phyloP scores from a whole-genome alignment of 352 stramenopile genomes.

The Phytopythium oedochilum region DNA sequence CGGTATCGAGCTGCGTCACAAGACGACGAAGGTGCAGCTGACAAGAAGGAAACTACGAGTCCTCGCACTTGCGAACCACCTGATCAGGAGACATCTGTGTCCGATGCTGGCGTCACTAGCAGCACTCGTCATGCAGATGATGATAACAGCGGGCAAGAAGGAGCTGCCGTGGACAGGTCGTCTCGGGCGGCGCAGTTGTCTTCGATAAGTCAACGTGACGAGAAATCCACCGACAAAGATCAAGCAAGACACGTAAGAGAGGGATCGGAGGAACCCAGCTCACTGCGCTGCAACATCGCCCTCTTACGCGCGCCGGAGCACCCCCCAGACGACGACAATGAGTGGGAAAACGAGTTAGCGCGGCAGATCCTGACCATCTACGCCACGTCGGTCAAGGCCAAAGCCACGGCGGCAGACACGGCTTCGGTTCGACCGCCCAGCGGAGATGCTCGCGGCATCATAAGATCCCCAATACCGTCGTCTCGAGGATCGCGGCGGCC shows the following conservation, averaged over 20 bases:
- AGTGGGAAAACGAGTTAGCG: constrained; percentile 90
- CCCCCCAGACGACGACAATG: constrained; percentile 54
- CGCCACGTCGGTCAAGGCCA: constrained; percentile 62
- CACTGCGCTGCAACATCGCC: constrained; percentile 34
- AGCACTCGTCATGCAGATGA: no score
- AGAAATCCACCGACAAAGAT: no score
- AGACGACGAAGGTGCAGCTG: neutral
- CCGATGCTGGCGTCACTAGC: no score
- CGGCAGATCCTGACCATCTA: constrained; percentile 89
- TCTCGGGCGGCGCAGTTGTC: no score
- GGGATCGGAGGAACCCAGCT: neutral
- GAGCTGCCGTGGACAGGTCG: no score
- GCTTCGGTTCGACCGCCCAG: neutral
- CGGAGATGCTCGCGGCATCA: neutral
- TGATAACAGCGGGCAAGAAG: no score
- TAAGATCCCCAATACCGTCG: neutral
- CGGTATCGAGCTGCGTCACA: neutral
- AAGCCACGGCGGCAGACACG: constrained; percentile 15
- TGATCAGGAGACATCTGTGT: no score
- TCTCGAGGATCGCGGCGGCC: neutral
- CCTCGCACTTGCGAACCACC: neutral
- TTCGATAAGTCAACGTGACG: no score
- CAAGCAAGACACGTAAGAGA: neutral
- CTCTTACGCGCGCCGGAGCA: constrained; percentile 44
- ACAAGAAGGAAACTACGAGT: neutral